Evolutionary conservation across 352 stramenopile species (phyloP).

Genomic region (Phytophthora quininea): DNA sequence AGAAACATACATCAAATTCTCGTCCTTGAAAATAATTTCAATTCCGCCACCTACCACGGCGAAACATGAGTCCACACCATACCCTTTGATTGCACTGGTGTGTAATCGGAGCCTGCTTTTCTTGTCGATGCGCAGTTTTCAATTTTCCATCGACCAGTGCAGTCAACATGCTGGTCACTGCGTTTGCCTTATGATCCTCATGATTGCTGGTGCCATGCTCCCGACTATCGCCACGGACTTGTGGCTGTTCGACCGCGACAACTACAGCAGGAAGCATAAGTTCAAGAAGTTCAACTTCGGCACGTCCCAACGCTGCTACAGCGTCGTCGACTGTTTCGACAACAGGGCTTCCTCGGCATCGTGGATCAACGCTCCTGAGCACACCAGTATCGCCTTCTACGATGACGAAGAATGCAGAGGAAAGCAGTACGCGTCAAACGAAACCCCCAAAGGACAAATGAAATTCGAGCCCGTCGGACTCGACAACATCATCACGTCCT

Average conservation of each 20-base stretch:
- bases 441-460: constrained; percentile 13
- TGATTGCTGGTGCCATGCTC: constrained; percentile 1
- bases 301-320: constrained; percentile 31
- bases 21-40: too few relatives aligned
- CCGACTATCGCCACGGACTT: constrained; percentile 14
- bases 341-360: constrained; percentile 25
- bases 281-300: constrained; percentile 38
- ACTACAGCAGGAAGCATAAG: constrained; percentile 30
- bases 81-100: too few relatives aligned
- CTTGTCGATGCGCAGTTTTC: neutral
- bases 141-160: neutral
- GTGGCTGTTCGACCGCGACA: constrained; percentile 26
- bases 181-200: neutral
- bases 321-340: constrained; percentile 27
- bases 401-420: constrained; percentile 23
- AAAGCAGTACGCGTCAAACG: constrained; percentile 6
- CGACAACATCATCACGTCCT: constrained; percentile 35
- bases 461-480: constrained; percentile 25
- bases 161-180: neutral
- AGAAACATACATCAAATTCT: too few relatives aligned
- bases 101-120: neutral
- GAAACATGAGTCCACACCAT: too few relatives aligned
- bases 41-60: too few relatives aligned
- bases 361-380: constrained; percentile 25
- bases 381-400: constrained; percentile 29